Conservation (phyloP, 176 grass and related monocot genomes). For the Carex cristatella region DNA sequence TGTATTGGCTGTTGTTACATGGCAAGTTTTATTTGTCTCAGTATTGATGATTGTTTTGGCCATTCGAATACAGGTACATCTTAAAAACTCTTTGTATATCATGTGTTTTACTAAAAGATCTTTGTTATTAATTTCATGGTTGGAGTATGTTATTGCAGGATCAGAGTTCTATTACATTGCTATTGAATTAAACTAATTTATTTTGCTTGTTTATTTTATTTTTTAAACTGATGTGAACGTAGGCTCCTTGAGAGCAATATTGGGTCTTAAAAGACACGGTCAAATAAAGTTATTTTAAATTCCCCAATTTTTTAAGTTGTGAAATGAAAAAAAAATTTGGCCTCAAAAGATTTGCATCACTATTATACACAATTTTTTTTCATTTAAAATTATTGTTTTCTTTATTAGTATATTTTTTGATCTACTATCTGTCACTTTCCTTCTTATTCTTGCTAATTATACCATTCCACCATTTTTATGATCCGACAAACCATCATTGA, state of each 20-base stretch:
- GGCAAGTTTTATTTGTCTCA: slow-evolving; percentile 80
- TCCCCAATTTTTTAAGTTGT: neutral
- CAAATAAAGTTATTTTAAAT: too few relatives aligned
- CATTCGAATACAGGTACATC: slow-evolving; percentile 63
- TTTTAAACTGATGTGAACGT: neutral
- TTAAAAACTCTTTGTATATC: neutral
- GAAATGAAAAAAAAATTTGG: neutral
- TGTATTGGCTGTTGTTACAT: slow-evolving; percentile 77
- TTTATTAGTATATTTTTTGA: neutral
- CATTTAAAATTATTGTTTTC: neutral
- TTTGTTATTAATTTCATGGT: neutral
- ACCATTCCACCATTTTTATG: slow-evolving; percentile 13
- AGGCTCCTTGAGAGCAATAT: neutral
- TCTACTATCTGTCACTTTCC: neutral
- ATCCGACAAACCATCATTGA: neutral
- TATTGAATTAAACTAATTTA: neutral
- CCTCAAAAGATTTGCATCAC: neutral
- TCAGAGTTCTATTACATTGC: neutral
- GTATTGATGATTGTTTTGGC: slow-evolving; percentile 57
- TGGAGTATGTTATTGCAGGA: neutral
- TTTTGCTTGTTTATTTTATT: slow-evolving; percentile 3
- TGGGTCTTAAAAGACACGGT: neutral
- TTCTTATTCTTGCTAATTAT: neutral
- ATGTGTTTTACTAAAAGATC: neutral
- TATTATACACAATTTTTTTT: neutral